Base-by-base conservation (phyloP, 306 rosid species). In the Lathyrus sativus region DNA sequence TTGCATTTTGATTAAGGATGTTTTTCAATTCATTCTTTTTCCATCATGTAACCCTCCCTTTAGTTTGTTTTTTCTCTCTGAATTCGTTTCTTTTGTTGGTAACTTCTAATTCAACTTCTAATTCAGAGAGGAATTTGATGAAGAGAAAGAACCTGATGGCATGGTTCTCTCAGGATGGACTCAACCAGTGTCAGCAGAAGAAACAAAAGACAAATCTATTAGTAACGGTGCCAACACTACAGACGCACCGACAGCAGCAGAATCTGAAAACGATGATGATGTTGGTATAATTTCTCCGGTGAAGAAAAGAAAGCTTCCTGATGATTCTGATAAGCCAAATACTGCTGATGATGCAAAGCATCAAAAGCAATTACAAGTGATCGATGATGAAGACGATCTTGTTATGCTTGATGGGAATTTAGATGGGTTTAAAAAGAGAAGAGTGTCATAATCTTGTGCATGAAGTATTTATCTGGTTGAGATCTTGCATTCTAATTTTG, bases 61-160 rank as follows among this genome's bases (percentile, higher is more conserved):
- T 2, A n/a, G 26, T 24, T 24, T 24, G 26, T 24, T 24, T 24
- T 24, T 24, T 24, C 26, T 24, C 3, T 65, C 24, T 71, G 22
- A 62, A 55, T 31, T 26, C n/a, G 35, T 14, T 50, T 26, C 28
- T 65, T 58, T 73, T 62, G 3, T 31, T 45, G 70, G 69, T 28
- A 11, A 15, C 80, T 59, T 33, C 24, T 11, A 45, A 37, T 72
- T 57, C 72, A 11, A 15, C 80, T 59, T 33, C 24, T 11, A 45
- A 37, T 72, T 57, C 72, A 95, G 99, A 71, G 97, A 91, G 76
- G 99, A 88, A 67, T 95, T 95, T 64, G 97, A 95, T 33, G 97
- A 90, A 79, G 99, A 95, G 85, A 90, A 95, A 80, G 99, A 95
- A 80, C 96, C 99, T 22, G 97, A 95, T 73, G 96, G 88, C 49